These are phyloP conservation scores for Nevesoporus exiguus DNA, from an alignment of 768 basidiomycete genomes.

Conservation along the genomic window DNA sequence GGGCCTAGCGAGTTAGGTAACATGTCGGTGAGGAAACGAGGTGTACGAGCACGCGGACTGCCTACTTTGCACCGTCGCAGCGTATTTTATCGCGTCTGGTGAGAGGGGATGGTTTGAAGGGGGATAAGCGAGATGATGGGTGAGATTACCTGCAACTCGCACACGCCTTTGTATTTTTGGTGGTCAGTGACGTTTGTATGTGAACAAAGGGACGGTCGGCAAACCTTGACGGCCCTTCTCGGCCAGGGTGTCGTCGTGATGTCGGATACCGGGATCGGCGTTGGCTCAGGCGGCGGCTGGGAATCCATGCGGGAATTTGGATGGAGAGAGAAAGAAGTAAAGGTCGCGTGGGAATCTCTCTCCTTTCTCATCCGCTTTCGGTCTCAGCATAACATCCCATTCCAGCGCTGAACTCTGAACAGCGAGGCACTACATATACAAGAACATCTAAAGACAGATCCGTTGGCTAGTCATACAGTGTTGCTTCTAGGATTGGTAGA, in stretches of 20 bases:
- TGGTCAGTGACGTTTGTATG: conserved; percentile 10
- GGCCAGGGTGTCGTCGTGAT: conserved; percentile 46
- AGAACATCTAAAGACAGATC: too few relatives aligned
- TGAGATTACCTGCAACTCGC: conserved; percentile 49
- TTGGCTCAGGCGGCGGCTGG: conserved; percentile 33
- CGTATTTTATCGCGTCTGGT: conserved; percentile 59
- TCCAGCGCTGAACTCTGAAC: too few relatives aligned
- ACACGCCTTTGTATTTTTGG: conserved; percentile 42
- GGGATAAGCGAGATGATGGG: neutral
- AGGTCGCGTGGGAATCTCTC: conserved; percentile 27
- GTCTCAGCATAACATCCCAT: neutral
- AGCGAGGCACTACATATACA: too few relatives aligned
- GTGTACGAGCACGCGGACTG: neutral
- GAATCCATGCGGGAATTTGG: conserved; percentile 31
- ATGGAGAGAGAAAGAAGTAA: conserved; percentile 29
- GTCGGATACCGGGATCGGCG: conserved; percentile 51
- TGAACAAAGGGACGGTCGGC: conserved; percentile 11
- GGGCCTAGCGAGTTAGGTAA: conserved; percentile 38
- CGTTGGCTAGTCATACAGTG: neutral
- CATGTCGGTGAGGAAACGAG: conserved; percentile 2
- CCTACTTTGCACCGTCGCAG: conserved; percentile 53
- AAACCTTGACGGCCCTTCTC: conserved; percentile 51
- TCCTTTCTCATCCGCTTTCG: conserved; percentile 23
- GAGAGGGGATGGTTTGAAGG: neutral
- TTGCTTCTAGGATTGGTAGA: conserved; percentile 40